Evolutionary conservation across 257 asterid genomes (phyloP).

Genomic region (Petunia secreta): DNA sequence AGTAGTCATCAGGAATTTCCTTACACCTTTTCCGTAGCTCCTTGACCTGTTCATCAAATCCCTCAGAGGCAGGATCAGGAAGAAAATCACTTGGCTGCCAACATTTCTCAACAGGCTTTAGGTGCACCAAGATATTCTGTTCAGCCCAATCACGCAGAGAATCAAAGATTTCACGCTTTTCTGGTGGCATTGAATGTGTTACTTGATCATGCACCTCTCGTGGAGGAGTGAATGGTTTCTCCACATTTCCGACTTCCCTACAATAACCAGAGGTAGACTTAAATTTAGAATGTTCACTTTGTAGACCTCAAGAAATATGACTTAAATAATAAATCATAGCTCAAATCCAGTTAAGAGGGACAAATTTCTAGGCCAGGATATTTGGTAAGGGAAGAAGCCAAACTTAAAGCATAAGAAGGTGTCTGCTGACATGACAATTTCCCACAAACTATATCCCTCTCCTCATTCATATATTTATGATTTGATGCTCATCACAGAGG

Average conservation of each 20-base stretch:
- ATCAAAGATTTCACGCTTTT: conserved; percentile 63
- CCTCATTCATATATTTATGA: neutral
- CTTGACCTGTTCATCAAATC: conserved; percentile 73
- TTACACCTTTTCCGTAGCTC: conserved; percentile 70
- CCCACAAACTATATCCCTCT: neutral
- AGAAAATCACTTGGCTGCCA: conserved; percentile 82
- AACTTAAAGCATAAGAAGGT: neutral
- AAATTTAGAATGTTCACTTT: neutral
- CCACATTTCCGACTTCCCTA: conserved; percentile 48
- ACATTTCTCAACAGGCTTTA: conserved; percentile 66
- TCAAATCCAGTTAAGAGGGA: neutral
- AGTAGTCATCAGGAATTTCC: conserved; percentile 71
- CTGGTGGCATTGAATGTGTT: conserved; percentile 72
- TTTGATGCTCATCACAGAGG: neutral
- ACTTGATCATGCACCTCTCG: conserved; percentile 67
- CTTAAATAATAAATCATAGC: neutral
- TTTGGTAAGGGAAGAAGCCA: neutral
- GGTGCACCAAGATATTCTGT: conserved; percentile 56
- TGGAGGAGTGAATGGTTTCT: conserved; percentile 65
- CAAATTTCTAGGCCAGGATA: neutral
- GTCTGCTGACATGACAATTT: neutral
- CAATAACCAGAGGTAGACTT: conserved; percentile 13
- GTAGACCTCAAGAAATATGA: neutral
- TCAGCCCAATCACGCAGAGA: conserved; percentile 67
- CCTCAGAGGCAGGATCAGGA: conserved; percentile 72